Evolutionary conservation across 345 rosid species (phyloP).

Genomic region (Arabis alpina): DNA sequence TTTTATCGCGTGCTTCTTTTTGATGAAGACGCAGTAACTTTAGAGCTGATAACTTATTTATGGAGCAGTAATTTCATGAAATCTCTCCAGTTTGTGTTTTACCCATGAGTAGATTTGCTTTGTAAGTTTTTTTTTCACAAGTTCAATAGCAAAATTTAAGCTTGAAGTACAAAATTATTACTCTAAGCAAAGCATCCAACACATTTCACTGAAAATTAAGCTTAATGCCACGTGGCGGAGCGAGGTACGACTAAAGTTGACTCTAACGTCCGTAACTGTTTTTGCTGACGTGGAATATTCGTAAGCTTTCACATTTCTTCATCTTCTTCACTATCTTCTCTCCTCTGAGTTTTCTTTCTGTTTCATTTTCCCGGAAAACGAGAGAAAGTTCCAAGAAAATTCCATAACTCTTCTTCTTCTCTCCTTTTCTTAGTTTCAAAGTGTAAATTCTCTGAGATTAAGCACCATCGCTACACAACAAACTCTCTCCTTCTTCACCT

Average conservation of each 20-base stretch:
- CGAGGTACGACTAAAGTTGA: conserved; percentile 12
- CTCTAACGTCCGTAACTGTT: conserved; percentile 47
- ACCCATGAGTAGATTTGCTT: not conserved
- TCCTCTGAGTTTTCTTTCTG: conserved; percentile 24
- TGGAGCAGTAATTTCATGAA: not conserved
- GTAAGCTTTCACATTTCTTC: not conserved
- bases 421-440: conserved; percentile 11
- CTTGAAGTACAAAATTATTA: not conserved
- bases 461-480: no score
- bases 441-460: not conserved
- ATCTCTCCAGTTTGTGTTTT: not conserved
- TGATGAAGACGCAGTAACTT: conserved; percentile 3
- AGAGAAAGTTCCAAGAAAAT: conserved; percentile 40
- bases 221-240: conserved; percentile 28
- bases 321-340: conserved; percentile 21
- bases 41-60: not conserved
- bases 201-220: not conserved
- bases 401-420: conserved; percentile 5
- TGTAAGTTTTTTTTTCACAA: conserved; percentile 1
- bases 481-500: conserved; percentile 16
- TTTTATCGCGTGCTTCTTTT: not conserved
- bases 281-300: conserved; percentile 49
- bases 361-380: conserved; percentile 39
- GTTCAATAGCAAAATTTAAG: conserved; percentile 3
- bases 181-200: not conserved